Percentiles rank a stretch among this genome's conserved stretches.
Evolutionary conservation across 345 rosid genomes (phyloP).

Genomic region (Gossypium arboreum): DNA sequence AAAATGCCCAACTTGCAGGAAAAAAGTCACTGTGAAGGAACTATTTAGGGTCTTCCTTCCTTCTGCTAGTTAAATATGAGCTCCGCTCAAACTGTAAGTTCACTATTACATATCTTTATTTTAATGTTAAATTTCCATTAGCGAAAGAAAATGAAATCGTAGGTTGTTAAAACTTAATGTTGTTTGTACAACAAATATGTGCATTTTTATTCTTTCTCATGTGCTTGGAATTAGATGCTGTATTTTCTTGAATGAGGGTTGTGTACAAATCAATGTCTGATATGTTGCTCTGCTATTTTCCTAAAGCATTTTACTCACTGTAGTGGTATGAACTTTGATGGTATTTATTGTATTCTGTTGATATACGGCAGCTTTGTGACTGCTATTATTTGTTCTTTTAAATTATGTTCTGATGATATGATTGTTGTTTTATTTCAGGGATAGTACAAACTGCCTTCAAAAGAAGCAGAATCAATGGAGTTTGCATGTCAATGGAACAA

Average conservation of each 20-base stretch:
- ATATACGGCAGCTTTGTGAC: not conserved
- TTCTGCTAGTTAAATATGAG: slow-evolving; percentile 42
- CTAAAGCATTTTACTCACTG: not conserved
- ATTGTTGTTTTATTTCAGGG: slow-evolving; percentile 15
- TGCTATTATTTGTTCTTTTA: slow-evolving; percentile 8
- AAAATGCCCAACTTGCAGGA: not conserved
- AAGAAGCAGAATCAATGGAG: not conserved
- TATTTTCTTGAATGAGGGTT: not conserved
- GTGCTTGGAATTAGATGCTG: not conserved
- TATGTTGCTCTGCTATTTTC: not conserved
- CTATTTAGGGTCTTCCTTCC: slow-evolving; percentile 91
- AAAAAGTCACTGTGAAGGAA: slow-evolving; percentile 29
- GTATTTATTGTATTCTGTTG: not conserved
- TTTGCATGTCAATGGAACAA: slow-evolving; percentile 11
- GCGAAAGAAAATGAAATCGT: not conserved
- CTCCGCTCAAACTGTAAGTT: slow-evolving; percentile 23
- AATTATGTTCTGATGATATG: not conserved
- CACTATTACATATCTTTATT: not conserved
- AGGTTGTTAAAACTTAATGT: not conserved
- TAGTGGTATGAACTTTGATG: not conserved
- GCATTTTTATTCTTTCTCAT: not conserved
- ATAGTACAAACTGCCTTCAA: slow-evolving; percentile 1
- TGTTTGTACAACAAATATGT: not conserved
- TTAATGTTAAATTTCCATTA: not conserved
- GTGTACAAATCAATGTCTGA: not conserved